These are phyloP conservation scores for Aspergillus floridensis DNA, from an alignment of 2,329 filamentous ascomycete genomes.

Conservation along the genomic window DNA sequence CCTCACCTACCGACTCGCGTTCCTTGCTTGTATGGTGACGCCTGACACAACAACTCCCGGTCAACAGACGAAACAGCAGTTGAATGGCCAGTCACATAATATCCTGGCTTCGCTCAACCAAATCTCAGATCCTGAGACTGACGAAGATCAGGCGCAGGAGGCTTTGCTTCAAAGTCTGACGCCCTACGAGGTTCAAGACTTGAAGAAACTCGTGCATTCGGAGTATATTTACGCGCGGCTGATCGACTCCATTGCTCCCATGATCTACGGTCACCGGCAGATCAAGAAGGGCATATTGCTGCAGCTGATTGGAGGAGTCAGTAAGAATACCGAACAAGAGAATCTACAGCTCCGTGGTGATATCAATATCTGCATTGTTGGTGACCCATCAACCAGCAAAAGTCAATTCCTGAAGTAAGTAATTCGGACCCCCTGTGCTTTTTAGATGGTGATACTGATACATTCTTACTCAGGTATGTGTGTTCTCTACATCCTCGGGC, in stretches of 20 bases:
- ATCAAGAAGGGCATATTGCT: constrained; percentile 96
- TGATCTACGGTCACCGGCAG: constrained; percentile 94
- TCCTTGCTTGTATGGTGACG: constrained; percentile 93
- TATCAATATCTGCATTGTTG: constrained; percentile 98
- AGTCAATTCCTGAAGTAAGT: constrained; percentile 86
- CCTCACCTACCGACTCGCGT: constrained; percentile 92
- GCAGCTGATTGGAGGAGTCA: constrained; percentile 93
- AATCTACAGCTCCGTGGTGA: constrained; percentile 95
- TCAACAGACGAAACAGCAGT: constrained; percentile 65
- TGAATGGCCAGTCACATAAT: constrained; percentile 74
- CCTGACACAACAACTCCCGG: constrained; percentile 81
- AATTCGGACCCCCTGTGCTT: no score
- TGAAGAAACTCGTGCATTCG: constrained; percentile 89
- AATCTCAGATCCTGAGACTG: constrained; percentile 64
- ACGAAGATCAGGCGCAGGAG: constrained; percentile 81
- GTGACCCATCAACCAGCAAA: constrained; percentile 94
- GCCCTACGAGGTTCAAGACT: constrained; percentile 81
- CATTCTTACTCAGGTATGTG: constrained; percentile 62
- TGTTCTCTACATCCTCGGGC: constrained; percentile 95
- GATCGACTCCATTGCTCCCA: constrained; percentile 91
- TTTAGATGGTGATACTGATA: background rate
- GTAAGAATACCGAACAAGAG: constrained; percentile 79
- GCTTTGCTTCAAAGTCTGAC: constrained; percentile 84
- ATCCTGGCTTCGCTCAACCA: constrained; percentile 82
- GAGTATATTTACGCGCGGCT: constrained; percentile 92